phyloP scores from a whole-genome alignment of 1,284 basidiomycete species.

The Cutaneotrichosporon spelunceum region DNA sequence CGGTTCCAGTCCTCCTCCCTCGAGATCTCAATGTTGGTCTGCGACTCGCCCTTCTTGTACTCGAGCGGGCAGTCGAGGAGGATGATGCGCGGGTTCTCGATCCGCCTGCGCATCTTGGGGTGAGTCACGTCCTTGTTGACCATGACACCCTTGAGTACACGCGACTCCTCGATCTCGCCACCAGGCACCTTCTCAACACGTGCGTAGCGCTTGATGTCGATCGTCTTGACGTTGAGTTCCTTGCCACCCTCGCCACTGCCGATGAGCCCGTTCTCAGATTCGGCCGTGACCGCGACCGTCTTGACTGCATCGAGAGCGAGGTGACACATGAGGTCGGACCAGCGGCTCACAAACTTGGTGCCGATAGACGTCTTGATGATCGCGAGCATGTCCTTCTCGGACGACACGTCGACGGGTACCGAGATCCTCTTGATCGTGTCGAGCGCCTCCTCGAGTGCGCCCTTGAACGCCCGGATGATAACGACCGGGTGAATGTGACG shows the following conservation, averaged over 20 bases:
- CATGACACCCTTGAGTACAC: slow-evolving; percentile 88
- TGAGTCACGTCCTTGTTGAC: slow-evolving; percentile 99
- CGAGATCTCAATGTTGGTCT: slow-evolving; percentile 98
- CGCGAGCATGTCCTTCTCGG: slow-evolving; percentile 88
- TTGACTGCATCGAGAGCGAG: slow-evolving; percentile 90
- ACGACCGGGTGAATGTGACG: slow-evolving; percentile 97
- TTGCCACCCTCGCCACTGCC: slow-evolving; percentile 51
- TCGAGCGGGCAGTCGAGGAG: slow-evolving; percentile 94
- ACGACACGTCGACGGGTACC: slow-evolving; percentile 79
- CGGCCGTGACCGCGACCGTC: slow-evolving; percentile 64
- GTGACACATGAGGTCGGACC: slow-evolving; percentile 96
- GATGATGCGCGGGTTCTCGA: slow-evolving; percentile 84
- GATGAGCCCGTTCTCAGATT: slow-evolving; percentile 47
- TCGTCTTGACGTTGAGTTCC: slow-evolving; percentile 64
- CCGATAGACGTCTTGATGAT: slow-evolving; percentile 98
- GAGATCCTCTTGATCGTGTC: slow-evolving; percentile 74
- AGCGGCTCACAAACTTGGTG: slow-evolving; percentile 96
- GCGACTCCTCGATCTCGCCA: slow-evolving; percentile 91
- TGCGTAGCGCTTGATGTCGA: slow-evolving; percentile 97
- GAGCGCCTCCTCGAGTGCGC: slow-evolving; percentile 86
- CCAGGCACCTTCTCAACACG: slow-evolving; percentile 96
- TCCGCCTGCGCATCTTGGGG: slow-evolving; percentile 90
- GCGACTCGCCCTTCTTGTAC: slow-evolving; percentile 98
- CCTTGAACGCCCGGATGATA: slow-evolving; percentile 97
- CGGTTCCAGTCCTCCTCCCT: slow-evolving; percentile 92